A percentile compares a stretch with the other conserved stretches of the same genome.
Conservation (phyloP, 768 basidiomycete genomes). For the Peribolospora baueri region DNA sequence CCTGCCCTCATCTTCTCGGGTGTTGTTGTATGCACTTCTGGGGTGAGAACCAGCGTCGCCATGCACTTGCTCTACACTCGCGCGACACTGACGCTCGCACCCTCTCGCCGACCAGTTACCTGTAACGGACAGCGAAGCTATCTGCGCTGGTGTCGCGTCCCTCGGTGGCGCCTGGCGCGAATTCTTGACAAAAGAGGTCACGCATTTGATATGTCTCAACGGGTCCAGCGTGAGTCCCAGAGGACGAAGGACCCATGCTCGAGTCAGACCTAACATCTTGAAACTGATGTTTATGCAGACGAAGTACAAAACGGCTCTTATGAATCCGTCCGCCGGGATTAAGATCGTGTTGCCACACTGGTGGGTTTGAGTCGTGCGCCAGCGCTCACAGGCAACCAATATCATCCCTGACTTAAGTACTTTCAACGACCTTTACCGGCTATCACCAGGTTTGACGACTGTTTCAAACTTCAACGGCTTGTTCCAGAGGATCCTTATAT, state of each 20-base stretch:
- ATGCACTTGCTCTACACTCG: background rate
- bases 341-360: conserved; percentile 66
- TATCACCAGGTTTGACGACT: conserved; percentile 34
- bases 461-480: conserved; percentile 11
- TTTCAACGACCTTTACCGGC: background rate
- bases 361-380: conserved; percentile 21
- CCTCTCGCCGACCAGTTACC: conserved; percentile 26
- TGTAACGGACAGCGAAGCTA: conserved; percentile 39
- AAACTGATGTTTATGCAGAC: conserved; percentile 22
- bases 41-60: conserved; percentile 24
- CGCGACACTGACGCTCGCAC: background rate
- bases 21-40: conserved; percentile 44
- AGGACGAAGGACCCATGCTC: conserved; percentile 2
- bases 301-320: conserved; percentile 32
- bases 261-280: too few species aligned
- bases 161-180: conserved; percentile 62
- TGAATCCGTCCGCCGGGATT: conserved; percentile 24
- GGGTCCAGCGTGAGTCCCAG: conserved; percentile 12
- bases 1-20: conserved; percentile 62
- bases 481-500: conserved; percentile 15
- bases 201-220: conserved; percentile 51
- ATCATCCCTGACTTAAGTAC: background rate
- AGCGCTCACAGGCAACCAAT: too few species aligned
- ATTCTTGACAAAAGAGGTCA: conserved; percentile 58
- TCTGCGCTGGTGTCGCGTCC: conserved; percentile 43